Base-by-base conservation (phyloP, 1,284 basidiomycete species). In the Xerocomus nothofagi region DNA sequence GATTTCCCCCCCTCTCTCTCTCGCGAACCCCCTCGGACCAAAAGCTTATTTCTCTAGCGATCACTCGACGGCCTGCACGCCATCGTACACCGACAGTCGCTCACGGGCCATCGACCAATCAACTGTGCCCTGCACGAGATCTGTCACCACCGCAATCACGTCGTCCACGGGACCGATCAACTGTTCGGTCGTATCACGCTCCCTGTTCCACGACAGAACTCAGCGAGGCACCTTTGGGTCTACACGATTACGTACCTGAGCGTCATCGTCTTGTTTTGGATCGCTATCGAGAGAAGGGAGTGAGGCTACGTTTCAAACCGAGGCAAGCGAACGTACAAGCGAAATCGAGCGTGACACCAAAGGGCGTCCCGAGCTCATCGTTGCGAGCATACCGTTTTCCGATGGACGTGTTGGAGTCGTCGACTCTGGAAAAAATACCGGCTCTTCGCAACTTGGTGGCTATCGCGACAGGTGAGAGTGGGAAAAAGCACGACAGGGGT, bases 341-440 rank as follows among this genome's bases (percentile, higher is more conserved):
- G 77, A 99, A 99, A 73, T 99, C 96, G 55, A 99, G 80, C 6
- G 97, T 99, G 59, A 95, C 80, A 47, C 96, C 96, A 68, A 91
- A 99, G 3, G 96, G 96, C 31, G 96, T 99, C 59, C 96, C 96
- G 37, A 99, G 82, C 74, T 99, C 97, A 73, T 99, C 96, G 73
- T 98, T 99, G 56, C 97, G 84, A 27, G 97, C 85, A 72, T 99
- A 99, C 32, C 97, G 91, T 75, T 93, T 93, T 45, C 96, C 97
- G 66, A 99, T 98, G 6, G 92, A 90, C 34, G 91, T 88, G 65
- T 88, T 91, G 29, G 93, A 98, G 71, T 98, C 95, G 71, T 99
- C 96, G 3, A 98, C 94, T 47, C 94, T 82, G 45, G 90, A 88
- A 59, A 93, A 92, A 45, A 99, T 82, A 58, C 96, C 94, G 11